phyloP scores from a whole-genome alignment of 192 early-diverging fungal genomes.

The Spinellus fusiger region DNA sequence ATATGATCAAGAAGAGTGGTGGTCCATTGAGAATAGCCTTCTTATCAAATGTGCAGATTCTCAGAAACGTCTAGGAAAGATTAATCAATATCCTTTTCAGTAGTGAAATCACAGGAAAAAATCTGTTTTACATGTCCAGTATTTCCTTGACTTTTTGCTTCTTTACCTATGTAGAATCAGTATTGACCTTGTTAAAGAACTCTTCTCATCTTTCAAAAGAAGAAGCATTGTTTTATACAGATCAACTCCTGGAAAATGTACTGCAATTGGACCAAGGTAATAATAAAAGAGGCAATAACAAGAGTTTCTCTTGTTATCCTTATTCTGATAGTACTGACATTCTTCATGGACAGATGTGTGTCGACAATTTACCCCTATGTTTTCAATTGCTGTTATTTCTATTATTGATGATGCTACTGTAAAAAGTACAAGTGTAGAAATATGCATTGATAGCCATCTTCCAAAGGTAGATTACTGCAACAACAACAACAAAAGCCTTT shows the following conservation, averaged over 20 bases:
- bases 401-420: slow-evolving; percentile 59
- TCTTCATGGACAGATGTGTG: slow-evolving; percentile 44
- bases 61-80: slow-evolving; percentile 46
- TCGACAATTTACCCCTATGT: slow-evolving; percentile 47
- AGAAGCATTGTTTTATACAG: slow-evolving; percentile 36
- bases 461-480: slow-evolving; percentile 38
- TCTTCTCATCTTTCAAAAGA: slow-evolving; percentile 37
- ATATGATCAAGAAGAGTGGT: slow-evolving; percentile 58
- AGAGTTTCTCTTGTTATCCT: slow-evolving; percentile 12
- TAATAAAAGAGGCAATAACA: slow-evolving; percentile 12
- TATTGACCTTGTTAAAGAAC: slow-evolving; percentile 46
- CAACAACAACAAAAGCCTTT: neutral
- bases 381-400: slow-evolving; percentile 40
- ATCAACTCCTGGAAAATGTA: slow-evolving; percentile 40
- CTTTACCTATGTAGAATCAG: slow-evolving; percentile 33
- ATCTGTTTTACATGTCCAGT: neutral
- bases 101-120: neutral
- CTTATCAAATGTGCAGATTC: slow-evolving; percentile 64
- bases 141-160: neutral
- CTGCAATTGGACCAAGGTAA: slow-evolving; percentile 15
- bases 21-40: slow-evolving; percentile 55
- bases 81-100: slow-evolving; percentile 36
- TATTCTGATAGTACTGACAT: too few relatives aligned
- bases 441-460: slow-evolving; percentile 50
- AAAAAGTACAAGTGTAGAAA: slow-evolving; percentile 44